phyloP scores from a whole-genome alignment of 805 yeast species.

The Danielia oregonensis region DNA sequence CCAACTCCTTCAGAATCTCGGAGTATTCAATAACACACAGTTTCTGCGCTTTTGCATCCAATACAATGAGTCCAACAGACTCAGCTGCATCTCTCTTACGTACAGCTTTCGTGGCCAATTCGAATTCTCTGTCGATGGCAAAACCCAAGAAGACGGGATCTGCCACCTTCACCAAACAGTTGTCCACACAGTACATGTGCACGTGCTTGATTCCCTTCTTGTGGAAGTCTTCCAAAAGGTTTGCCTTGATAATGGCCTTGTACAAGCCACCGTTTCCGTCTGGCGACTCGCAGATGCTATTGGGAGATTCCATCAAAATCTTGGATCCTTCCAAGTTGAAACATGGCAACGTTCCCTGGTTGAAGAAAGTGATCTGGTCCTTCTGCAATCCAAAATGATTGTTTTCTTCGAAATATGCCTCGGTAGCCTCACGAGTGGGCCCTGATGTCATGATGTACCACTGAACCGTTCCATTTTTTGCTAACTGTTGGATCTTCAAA shows the following conservation, averaged over 20 bases:
- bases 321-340: constrained; percentile 65
- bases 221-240: constrained; percentile 64
- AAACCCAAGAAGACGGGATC: constrained; percentile 90
- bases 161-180: constrained; percentile 84
- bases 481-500: constrained; percentile 52
- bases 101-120: constrained; percentile 90
- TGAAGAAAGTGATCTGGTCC: constrained; percentile 70
- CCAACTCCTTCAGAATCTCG: constrained; percentile 75
- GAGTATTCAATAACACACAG: constrained; percentile 96
- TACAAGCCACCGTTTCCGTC: constrained; percentile 98
- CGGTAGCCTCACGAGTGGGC: constrained; percentile 78
- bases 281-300: constrained; percentile 75
- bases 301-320: constrained; percentile 57
- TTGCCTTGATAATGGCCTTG: constrained; percentile 67
- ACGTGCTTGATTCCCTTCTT: constrained; percentile 75
- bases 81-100: constrained; percentile 86
- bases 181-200: constrained; percentile 97
- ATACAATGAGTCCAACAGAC: constrained; percentile 87
- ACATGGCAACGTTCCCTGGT: constrained; percentile 96
- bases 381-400: constrained; percentile 66
- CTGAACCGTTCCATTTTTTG: constrained; percentile 40
- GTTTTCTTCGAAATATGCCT: constrained; percentile 58
- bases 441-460: constrained; percentile 96
- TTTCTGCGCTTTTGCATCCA: constrained; percentile 47
- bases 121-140: constrained; percentile 61